Base-by-base conservation (phyloP, 2,329 filamentous ascomycete species). In the Verticillium zaregamsianum region DNA sequence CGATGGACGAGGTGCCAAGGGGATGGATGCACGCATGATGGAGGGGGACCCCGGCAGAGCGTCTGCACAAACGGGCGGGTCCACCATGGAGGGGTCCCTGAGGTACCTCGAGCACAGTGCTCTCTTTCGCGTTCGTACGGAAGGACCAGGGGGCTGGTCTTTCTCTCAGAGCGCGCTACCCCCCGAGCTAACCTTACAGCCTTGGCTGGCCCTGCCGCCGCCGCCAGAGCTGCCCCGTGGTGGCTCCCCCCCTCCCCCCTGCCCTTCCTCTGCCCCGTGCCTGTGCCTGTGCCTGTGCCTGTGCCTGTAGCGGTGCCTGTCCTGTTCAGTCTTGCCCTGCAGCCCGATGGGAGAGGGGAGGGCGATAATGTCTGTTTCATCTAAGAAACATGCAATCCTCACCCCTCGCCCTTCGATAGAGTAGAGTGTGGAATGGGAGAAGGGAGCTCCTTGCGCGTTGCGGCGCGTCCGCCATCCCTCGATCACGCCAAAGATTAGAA, bases 51-150 rank as follows among this genome's bases (percentile, higher is more conserved):
- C 57, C 57, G 57, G 57, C 57, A 58, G 57, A 57, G 57, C 25
- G 57, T 31, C 57, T 40, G 57, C 57, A 58, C 57, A 58, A 58
- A 58, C 57, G 57, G 39, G 39, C 28, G 31, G 28, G 39, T 20
- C 45, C 57, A 40, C 14, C 14, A 31, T 25, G 35, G 54, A 33
- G 54, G 54, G 54, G 54, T 32, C 28, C 28, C 8, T 17, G 54
- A 58, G 57, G 57, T 58, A 58, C 57, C 57, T 58, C 57, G 39
- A n/a, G 37, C 25, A 58, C 57, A 58, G 57, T 58, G 57, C 12
- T 11, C 23, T 15, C 12, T n/a, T 28, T 25, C n/a, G 45, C 20
- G 45, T 52, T 52, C 45, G 45, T 52, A 52, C 45, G 45, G 45
- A 12, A 12, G 11, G 20, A 23, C 45, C 45, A 12, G 45, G 45